Evolutionary conservation across 345 rosid species (phyloP).

Genomic region (Gossypioides kirkii): DNA sequence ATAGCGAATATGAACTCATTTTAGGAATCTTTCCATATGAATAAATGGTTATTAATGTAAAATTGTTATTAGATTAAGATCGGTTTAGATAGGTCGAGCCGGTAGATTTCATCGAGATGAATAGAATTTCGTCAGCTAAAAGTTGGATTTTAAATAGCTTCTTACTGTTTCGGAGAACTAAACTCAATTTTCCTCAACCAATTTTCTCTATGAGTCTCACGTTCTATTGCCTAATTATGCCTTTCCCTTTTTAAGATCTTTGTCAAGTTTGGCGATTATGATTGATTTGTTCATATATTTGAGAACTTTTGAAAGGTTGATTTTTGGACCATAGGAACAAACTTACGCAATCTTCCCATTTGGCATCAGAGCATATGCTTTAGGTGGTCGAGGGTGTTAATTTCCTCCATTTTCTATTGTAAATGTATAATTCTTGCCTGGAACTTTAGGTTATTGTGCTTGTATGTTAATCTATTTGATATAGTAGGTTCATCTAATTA

Average conservation of each 20-base stretch:
- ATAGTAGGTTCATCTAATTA: neutral
- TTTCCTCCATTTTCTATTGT: neutral
- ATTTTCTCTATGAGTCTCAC: neutral
- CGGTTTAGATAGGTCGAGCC: slow-evolving; percentile 4
- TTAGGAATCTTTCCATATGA: neutral
- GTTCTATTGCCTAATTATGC: neutral
- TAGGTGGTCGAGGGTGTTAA: neutral
- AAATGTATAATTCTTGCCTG: neutral
- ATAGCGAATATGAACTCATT: slow-evolving; percentile 6
- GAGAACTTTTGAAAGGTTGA: neutral
- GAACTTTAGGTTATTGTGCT: neutral
- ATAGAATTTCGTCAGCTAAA: neutral
- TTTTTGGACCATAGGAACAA: neutral
- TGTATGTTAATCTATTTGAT: neutral
- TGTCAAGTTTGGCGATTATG: neutral
- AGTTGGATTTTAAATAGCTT: neutral
- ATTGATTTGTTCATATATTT: neutral
- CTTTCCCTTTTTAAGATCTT: neutral
- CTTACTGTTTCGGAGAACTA: neutral
- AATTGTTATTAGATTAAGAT: slow-evolving; percentile 4
- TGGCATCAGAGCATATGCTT: neutral
- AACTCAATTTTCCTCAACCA: neutral
- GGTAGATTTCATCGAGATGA: neutral
- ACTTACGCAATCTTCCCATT: neutral
- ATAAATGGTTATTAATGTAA: neutral